Evolutionary conservation across 2,329 filamentous ascomycete species (phyloP).

Genomic region (Xylaria sp.): DNA sequence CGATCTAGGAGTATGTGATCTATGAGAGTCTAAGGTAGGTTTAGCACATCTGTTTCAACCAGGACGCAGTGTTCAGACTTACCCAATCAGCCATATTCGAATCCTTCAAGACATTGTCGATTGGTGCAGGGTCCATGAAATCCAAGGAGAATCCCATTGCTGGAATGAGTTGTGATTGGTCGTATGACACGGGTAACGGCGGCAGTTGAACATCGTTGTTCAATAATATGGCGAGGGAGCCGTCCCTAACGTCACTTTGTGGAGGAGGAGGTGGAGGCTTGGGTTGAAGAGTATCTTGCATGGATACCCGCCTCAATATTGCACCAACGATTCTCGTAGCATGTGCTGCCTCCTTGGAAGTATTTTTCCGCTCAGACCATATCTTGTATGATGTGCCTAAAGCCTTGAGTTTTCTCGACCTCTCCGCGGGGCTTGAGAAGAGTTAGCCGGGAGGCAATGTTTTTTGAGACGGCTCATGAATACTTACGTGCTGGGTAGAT

Average conservation of each 20-base stretch:
- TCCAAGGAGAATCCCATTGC: slow-evolving; percentile 47
- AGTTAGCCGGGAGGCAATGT: slow-evolving; percentile 34
- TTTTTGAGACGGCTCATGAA: not conserved
- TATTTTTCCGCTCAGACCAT: slow-evolving; percentile 54
- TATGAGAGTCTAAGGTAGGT: slow-evolving; percentile 42
- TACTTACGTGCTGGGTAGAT: slow-evolving; percentile 53
- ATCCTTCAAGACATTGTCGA: slow-evolving; percentile 53
- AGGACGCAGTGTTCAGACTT: slow-evolving; percentile 35
- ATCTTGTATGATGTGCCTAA: slow-evolving; percentile 56
- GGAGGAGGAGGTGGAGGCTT: slow-evolving; percentile 43
- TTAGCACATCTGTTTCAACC: slow-evolving; percentile 31
- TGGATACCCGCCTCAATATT: slow-evolving; percentile 55
- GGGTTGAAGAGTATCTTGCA: slow-evolving; percentile 43
- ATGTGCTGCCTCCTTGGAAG: slow-evolving; percentile 57
- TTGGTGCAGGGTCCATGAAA: slow-evolving; percentile 50
- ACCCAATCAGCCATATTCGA: slow-evolving; percentile 56
- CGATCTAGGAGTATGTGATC: slow-evolving; percentile 48
- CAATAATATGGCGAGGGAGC: slow-evolving; percentile 49
- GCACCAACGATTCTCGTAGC: slow-evolving; percentile 57
- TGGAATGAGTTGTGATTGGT: slow-evolving; percentile 42
- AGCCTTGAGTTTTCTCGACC: slow-evolving; percentile 51
- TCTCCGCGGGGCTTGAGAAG: slow-evolving; percentile 45
- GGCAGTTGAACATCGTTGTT: slow-evolving; percentile 48
- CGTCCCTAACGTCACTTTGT: slow-evolving; percentile 47
- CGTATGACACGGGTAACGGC: slow-evolving; percentile 37